A percentile compares a stretch with the other conserved stretches of the same genome.
phyloP scores from a whole-genome alignment of 306 rosid genomes.

The Dalbergia cultrata region DNA sequence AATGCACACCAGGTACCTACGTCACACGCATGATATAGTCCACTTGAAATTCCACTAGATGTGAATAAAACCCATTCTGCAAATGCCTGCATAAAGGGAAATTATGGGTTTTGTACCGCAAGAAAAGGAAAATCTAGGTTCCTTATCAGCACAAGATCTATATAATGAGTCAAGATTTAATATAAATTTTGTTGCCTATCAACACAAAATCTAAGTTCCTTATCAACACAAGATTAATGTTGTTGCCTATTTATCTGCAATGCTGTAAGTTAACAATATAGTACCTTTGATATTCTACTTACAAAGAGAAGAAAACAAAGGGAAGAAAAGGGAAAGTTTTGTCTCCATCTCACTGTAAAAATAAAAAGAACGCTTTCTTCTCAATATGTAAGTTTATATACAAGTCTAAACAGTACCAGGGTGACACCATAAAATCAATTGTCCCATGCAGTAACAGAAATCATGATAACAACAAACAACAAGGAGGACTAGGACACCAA shows the following conservation, averaged over 20 bases:
- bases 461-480: too few species aligned
- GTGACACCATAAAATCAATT: too few species aligned
- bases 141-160: conserved; percentile 16
- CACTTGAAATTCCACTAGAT: conserved; percentile 84
- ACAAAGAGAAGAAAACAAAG: not conserved
- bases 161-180: not conserved
- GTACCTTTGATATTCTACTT: not conserved
- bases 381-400: too few species aligned
- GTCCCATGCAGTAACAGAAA: too few species aligned
- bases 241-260: not conserved
- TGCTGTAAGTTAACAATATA: not conserved
- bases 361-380: not conserved
- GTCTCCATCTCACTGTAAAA: not conserved
- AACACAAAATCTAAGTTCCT: not conserved
- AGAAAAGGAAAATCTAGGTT: not conserved
- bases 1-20: conserved; percentile 92
- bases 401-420: too few species aligned
- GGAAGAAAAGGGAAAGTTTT: not conserved
- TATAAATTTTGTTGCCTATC: not conserved
- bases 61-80: conserved; percentile 88
- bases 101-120: not conserved
- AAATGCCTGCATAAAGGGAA: conserved; percentile 70
- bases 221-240: too few species aligned
- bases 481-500: too few species aligned
- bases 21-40: conserved; percentile 89